Evolutionary conservation across 2,329 filamentous ascomycete genomes (phyloP).

Genomic region (Epichloe brachyelytri): DNA sequence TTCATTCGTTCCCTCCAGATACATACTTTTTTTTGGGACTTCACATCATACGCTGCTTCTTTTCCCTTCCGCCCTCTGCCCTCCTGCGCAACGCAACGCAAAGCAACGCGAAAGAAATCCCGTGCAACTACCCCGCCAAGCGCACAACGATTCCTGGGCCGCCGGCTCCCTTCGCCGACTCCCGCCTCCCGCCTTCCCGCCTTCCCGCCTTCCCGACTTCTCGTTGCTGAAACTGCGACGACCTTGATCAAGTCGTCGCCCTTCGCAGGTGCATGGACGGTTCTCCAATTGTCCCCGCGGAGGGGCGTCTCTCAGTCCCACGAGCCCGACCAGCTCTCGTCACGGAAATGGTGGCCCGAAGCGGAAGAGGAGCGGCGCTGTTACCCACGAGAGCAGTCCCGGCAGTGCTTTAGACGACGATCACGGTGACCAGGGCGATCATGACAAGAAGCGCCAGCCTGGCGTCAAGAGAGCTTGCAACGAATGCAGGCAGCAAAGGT

Average conservation of each 20-base stretch:
- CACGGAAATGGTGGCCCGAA: conserved; percentile 37
- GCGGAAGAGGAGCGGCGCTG: conserved; percentile 43
- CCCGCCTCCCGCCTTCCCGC: conserved; percentile 3
- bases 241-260: conserved; percentile 8
- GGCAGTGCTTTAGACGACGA: conserved; percentile 38
- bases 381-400: conserved; percentile 45
- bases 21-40: background rate
- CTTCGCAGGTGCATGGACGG: conserved; percentile 31
- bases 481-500: conserved; percentile 76
- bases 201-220: conserved; percentile 7
- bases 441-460: conserved; percentile 51
- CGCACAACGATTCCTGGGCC: background rate
- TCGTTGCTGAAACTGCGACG: conserved; percentile 6
- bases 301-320: conserved; percentile 39
- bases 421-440: conserved; percentile 31
- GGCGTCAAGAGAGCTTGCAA: conserved; percentile 72
- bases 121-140: conserved; percentile 5
- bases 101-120: background rate
- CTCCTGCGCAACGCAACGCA: background rate
- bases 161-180: conserved; percentile 4
- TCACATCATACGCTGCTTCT: background rate
- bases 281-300: conserved; percentile 30
- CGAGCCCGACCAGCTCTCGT: conserved; percentile 41
- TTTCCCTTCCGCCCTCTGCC: background rate
- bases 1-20: background rate